Evolutionary conservation across 345 rosid species (phyloP).

Genomic region (Jatropha curcas): DNA sequence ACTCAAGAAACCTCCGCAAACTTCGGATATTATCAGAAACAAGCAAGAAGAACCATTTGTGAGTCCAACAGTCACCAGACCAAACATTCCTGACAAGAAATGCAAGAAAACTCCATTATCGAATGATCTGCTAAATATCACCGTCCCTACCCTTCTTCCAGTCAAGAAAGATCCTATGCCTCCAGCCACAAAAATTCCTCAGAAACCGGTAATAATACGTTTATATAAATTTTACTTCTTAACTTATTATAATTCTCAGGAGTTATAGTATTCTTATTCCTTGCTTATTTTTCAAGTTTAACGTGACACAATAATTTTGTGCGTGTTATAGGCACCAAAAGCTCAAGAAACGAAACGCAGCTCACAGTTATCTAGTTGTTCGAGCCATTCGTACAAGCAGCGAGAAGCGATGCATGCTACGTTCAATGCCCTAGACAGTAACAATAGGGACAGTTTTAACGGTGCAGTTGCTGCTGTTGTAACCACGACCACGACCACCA

Average conservation of each 20-base stretch:
- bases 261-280: too few species aligned
- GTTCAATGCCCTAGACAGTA: slow-evolving; percentile 31
- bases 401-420: slow-evolving; percentile 18
- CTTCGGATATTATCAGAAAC: slow-evolving; percentile 40
- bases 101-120: slow-evolving; percentile 57
- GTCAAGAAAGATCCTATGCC: slow-evolving; percentile 73
- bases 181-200: slow-evolving; percentile 50
- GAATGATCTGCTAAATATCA: slow-evolving; percentile 42
- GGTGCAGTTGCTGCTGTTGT: slow-evolving; percentile 21
- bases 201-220: slow-evolving; percentile 52
- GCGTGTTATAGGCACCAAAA: slow-evolving; percentile 28
- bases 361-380: slow-evolving; percentile 57
- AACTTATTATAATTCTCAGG: too few species aligned
- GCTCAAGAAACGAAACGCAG: slow-evolving; percentile 47
- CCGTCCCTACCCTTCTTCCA: slow-evolving; percentile 57
- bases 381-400: slow-evolving; percentile 55
- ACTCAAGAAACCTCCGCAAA: slow-evolving; percentile 44
- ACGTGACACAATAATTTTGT: too few species aligned
- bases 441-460: slow-evolving; percentile 23
- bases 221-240: too few species aligned
- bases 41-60: slow-evolving; percentile 70
- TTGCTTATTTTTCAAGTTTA: neutral
- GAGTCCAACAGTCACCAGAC: slow-evolving; percentile 41
- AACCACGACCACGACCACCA: slow-evolving; percentile 1
- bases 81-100: slow-evolving; percentile 53